Base-by-base conservation (phyloP, 1,139 yeast species). In the Pneumocystis carinii region DNA sequence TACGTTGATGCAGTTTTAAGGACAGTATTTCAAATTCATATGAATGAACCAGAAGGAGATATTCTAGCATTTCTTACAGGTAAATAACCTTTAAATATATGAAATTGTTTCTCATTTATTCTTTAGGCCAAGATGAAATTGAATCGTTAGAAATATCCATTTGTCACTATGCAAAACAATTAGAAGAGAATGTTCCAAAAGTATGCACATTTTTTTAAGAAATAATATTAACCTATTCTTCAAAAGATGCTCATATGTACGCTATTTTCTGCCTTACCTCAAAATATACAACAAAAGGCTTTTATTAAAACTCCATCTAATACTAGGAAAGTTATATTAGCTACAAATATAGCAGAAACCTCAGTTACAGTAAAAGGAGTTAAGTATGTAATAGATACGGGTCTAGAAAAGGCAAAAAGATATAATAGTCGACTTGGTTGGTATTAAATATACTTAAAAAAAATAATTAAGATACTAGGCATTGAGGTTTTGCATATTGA, bases 291-390 rank as follows among this genome's bases (percentile, higher is more conserved):
- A 72, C 83, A 85, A 70, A 78, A 79, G 67, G 90, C 90, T 14
- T 94, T 92, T 69, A 79, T 80, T 38, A 81, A 82, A 35, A 74
- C 87, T 2, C 80, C 82, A 17, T 71, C 76, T 36, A 76, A 83
- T 69, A 82, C 83, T 70, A 80, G 98, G 67, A 92, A 92, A 72
- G 84, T 92, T 42, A 87, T 92, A 55, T 75, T 92, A 65, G 89
- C 98, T 8, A 92, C 98, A 1, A 92, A 92, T 72, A 89, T 92
- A 69, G 98, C 98, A 0, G 98, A 92, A 76, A 94, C 98, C 0
- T 92, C 98, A 59, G 85, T 92, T 66, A 92, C 98, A 1, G 94
- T 92, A 48, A 84, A 95, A 36, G 98, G 98, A 0, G 95, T 92
- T n/a, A 82, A 88, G 67, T 92, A 88, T 70, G 98, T 92, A 6